Evolutionary conservation across 495 filamentous ascomycete species (phyloP).

Genomic region (Aspergillus steynii): DNA sequence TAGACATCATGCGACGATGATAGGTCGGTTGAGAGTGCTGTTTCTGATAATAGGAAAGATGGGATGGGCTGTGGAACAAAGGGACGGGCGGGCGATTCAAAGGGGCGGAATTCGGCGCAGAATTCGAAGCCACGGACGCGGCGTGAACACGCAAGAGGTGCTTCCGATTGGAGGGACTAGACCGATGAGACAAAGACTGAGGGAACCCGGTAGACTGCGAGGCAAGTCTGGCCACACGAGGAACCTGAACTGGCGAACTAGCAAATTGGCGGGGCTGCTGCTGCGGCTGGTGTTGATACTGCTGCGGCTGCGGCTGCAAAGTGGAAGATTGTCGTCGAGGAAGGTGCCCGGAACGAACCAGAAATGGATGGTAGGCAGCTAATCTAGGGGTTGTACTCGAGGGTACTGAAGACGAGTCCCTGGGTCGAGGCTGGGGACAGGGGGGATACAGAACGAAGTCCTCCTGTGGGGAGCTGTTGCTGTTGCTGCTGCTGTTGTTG

Average conservation of each 20-base stretch:
- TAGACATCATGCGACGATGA: slow-evolving; percentile 44
- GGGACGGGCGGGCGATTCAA: slow-evolving; percentile 54
- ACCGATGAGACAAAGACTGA: slow-evolving; percentile 47
- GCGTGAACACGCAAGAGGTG: slow-evolving; percentile 33
- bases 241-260: slow-evolving; percentile 36
- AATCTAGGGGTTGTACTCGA: slow-evolving; percentile 43
- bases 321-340: slow-evolving; percentile 36
- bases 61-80: slow-evolving; percentile 6
- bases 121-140: slow-evolving; percentile 38
- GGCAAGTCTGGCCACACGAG: slow-evolving; percentile 40
- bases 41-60: slow-evolving; percentile 20
- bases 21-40: slow-evolving; percentile 21
- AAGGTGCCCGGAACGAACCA: slow-evolving; percentile 34
- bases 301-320: slow-evolving; percentile 30
- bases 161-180: slow-evolving; percentile 41
- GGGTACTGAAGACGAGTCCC: slow-evolving; percentile 37
- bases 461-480: slow-evolving; percentile 31
- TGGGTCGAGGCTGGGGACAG: slow-evolving; percentile 33
- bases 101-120: slow-evolving; percentile 26
- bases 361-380: slow-evolving; percentile 33
- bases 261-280: slow-evolving; percentile 43
- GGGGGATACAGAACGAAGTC: slow-evolving; percentile 51
- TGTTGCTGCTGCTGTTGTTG: slow-evolving; percentile 40
- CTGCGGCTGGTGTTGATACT: slow-evolving; percentile 13
- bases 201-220: slow-evolving; percentile 34